phyloP scores from a whole-genome alignment of 345 rosid species.

The Eucalyptus camaldulensis region DNA sequence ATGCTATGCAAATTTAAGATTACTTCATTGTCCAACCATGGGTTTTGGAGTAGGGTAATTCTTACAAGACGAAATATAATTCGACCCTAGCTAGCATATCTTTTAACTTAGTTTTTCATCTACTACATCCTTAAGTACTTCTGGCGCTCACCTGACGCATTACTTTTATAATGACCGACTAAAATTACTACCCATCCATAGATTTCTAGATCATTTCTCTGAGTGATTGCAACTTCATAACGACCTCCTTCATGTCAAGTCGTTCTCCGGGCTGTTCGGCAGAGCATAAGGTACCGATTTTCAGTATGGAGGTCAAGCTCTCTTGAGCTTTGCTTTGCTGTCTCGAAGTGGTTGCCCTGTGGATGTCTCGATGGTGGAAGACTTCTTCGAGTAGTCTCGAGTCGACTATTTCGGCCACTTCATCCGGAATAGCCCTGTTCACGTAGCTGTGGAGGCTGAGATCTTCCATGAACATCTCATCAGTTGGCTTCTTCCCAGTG shows the following conservation, averaged over 20 bases:
- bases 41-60: not conserved
- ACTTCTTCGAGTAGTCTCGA: not conserved
- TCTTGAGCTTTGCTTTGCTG: not conserved
- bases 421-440: slow-evolving; percentile 1
- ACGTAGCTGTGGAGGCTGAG: slow-evolving; percentile 8
- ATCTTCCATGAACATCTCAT: slow-evolving; percentile 8
- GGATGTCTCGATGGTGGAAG: not conserved
- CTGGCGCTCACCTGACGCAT: not conserved
- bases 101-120: not conserved
- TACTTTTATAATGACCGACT: not conserved
- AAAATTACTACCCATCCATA: not conserved
- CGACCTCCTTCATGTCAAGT: not conserved
- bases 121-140: not conserved
- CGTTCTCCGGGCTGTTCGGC: slow-evolving; percentile 1
- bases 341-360: not conserved
- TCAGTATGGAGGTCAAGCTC: not conserved
- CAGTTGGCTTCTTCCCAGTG: slow-evolving; percentile 11
- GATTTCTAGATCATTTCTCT: not conserved
- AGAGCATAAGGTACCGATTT: slow-evolving; percentile 1
- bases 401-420: not conserved
- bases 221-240: not conserved
- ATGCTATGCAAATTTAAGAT: not conserved
- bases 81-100: not conserved
- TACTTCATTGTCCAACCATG: not conserved
- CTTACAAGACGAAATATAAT: not conserved